Evolutionary conservation across 139 green algal species (phyloP), one percentile per base, ranked within the genome.

Genomic region (Ettlia oleoabundans): DNA sequence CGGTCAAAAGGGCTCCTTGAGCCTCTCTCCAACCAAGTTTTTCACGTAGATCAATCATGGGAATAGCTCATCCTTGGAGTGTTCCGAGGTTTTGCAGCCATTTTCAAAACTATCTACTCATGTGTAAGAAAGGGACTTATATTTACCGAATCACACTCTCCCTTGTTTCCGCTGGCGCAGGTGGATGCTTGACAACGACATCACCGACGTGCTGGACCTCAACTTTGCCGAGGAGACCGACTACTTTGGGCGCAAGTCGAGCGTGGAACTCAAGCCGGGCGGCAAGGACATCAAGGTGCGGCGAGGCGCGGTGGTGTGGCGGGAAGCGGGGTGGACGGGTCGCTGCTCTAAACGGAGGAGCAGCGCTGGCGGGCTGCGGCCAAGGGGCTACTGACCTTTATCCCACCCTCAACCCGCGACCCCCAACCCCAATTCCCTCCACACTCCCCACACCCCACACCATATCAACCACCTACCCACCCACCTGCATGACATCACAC

Each of bases 101-200:
- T n/a, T n/a, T n/a, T n/a, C n/a, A n/a, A n/a, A n/a, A n/a, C n/a
- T n/a, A n/a, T n/a, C n/a, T n/a, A n/a, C n/a, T n/a, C n/a, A n/a
- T n/a, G n/a, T n/a, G n/a, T 10, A 10, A 58, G 13, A 58, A 10
- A 58, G 13, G 58, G 37, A 41, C 64, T n/a, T 43, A 9, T 30
- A 42, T 18, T 41, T 6, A 47, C 33, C 3, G 15, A 65, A 22
- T 6, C 40, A 37, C 30, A 24, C 68, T 42, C 61, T 42, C 38
- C 68, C 37, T 41, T 51, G 21, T 43, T 4, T 69, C 42, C 33
- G 22, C 32, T 15, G 4, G 10, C 40, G n/a, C 53, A 65, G 87
- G 80, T 95, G 92, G 92, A 98, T 98, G 89, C 89, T 99, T 62
- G 91, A 96, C 58, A 97, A 99, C 82, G 95, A 98, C 91, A 98